Percentiles rank a stretch among this genome's conserved stretches.
Evolutionary conservation across 306 rosid species (phyloP).

Genomic region (Sicyos edulis): DNA sequence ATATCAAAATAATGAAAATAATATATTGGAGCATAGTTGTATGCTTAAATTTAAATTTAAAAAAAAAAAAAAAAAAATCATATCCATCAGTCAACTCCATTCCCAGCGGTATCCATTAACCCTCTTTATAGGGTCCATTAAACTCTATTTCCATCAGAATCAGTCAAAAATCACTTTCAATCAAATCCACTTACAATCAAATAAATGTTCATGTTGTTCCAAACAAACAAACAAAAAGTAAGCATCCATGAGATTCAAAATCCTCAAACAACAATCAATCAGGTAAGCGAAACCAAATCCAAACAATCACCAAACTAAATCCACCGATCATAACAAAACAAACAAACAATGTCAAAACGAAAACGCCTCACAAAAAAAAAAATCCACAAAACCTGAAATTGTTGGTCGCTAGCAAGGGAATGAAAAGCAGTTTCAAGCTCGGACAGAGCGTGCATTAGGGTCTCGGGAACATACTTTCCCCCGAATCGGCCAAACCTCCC

Average conservation of each 20-base stretch:
- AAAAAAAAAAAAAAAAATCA: too few relatives aligned
- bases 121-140: too few relatives aligned
- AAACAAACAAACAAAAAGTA: too few relatives aligned
- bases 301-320: neutral
- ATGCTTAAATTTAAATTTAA: too few relatives aligned
- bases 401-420: slow-evolving; percentile 54
- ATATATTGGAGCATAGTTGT: too few relatives aligned
- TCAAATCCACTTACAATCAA: too few relatives aligned
- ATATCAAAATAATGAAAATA: too few relatives aligned
- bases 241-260: neutral
- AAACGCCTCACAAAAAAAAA: neutral
- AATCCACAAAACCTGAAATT: slow-evolving; percentile 84
- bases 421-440: slow-evolving; percentile 76
- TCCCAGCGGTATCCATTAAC: too few relatives aligned
- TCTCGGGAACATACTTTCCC: slow-evolving; percentile 93
- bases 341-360: neutral
- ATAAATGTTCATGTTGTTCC: neutral
- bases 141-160: too few relatives aligned
- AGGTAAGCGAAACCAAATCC: neutral
- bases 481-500: slow-evolving; percentile 87
- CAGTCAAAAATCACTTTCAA: too few relatives aligned
- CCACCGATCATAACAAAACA: neutral
- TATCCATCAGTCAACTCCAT: too few relatives aligned
- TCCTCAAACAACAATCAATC: neutral
- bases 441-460: slow-evolving; percentile 78